Conservation (phyloP, 1,139 yeast species). For the Blastobotrys arbuscula region DNA sequence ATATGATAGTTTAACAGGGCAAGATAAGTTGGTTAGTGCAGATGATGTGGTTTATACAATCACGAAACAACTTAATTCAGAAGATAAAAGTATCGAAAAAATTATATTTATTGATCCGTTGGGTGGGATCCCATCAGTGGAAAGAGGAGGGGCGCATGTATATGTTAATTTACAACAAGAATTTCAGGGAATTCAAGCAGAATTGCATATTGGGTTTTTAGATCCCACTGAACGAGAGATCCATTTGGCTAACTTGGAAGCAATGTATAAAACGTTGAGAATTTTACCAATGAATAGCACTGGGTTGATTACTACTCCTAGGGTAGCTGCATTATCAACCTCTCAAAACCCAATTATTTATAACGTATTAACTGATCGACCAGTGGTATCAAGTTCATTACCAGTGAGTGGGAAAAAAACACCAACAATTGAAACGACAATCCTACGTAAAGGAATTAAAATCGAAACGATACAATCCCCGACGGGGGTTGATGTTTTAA, state of each 20-base stretch:
- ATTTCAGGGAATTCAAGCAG: conserved; percentile 57
- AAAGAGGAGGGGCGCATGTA: conserved; percentile 68
- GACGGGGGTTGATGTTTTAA: conserved; percentile 39
- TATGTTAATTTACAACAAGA: conserved; percentile 84
- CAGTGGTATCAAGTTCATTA: conserved; percentile 85
- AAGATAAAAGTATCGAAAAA: conserved; percentile 62
- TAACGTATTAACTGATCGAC: conserved; percentile 84
- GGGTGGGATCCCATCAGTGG: conserved; percentile 90
- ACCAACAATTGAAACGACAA: conserved; percentile 67
- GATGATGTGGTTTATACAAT: conserved; percentile 34
- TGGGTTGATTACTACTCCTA: conserved; percentile 49
- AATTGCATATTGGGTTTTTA: conserved; percentile 41
- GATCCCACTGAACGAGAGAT: conserved; percentile 41
- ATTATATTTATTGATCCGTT: conserved; percentile 68
- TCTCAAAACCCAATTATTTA: conserved; percentile 73
- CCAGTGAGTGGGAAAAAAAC: conserved; percentile 59
- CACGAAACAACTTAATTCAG: conserved; percentile 33
- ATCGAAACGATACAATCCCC: conserved; percentile 46
- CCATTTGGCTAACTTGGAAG: conserved; percentile 50
- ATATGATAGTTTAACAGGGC: conserved; percentile 39
- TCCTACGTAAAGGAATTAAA: conserved; percentile 70
- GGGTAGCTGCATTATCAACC: conserved; percentile 36
- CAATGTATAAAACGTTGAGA: conserved; percentile 45
- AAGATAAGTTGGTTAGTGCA: conserved; percentile 37
- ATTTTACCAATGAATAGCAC: conserved; percentile 45